Conservation (phyloP, 192 early-diverging fungal genomes). For the Mortierella hygrophila region DNA sequence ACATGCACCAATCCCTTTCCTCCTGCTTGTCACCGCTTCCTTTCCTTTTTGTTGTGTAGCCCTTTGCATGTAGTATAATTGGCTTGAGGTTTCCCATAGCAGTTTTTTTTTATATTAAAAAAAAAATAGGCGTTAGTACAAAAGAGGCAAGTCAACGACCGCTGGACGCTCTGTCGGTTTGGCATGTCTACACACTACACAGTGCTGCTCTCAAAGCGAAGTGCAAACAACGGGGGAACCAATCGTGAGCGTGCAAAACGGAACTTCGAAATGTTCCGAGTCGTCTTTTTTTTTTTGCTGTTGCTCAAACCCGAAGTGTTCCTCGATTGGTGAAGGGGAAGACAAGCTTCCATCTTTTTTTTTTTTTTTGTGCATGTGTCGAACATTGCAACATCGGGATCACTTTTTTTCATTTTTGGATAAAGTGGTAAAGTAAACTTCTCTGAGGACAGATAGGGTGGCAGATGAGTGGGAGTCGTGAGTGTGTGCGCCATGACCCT, state of each 20-base stretch:
- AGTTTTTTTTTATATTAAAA: neutral
- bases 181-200: too few species aligned
- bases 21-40: neutral
- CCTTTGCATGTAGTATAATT: too few species aligned
- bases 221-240: neutral
- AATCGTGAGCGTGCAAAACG: neutral
- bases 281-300: neutral
- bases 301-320: neutral
- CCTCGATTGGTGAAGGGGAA: neutral
- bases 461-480: neutral
- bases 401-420: neutral
- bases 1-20: neutral
- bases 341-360: neutral
- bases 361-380: neutral
- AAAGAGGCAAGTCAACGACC: neutral
- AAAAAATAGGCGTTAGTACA: neutral
- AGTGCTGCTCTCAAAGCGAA: neutral
- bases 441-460: neutral
- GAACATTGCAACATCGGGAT: neutral
- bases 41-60: neutral
- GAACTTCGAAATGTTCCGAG: neutral
- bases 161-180: neutral
- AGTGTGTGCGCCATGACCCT: neutral
- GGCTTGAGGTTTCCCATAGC: too few species aligned
- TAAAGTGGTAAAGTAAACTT: neutral